Percentiles rank a stretch among this genome's conserved stretches.
These are phyloP conservation scores for Endocladia muricata DNA, from an alignment of 31 red algal species.

Conservation along the genomic window DNA sequence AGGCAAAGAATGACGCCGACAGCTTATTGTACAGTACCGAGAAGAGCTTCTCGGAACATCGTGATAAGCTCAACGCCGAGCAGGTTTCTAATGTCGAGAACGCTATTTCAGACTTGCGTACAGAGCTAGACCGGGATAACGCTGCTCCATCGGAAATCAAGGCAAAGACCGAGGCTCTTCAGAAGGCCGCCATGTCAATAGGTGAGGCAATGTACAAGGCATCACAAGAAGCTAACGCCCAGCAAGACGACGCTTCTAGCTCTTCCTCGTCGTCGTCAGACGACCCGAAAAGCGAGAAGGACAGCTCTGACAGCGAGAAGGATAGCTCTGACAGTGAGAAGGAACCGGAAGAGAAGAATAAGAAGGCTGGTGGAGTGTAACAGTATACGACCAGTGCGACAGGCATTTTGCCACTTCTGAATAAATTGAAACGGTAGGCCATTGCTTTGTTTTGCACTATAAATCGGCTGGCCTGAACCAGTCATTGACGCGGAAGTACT, in stretches of 20 bases:
- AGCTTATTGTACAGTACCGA: constrained; percentile 95
- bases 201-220: constrained; percentile 96
- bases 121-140: constrained; percentile 66
- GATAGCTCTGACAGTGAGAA: constrained; percentile 9
- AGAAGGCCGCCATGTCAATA: constrained; percentile 89
- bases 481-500: no score
- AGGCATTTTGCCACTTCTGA: no score
- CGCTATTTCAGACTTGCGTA: constrained; percentile 77
- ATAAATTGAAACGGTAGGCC: no score
- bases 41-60: constrained; percentile 93
- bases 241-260: constrained; percentile 29
- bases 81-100: constrained; percentile 74
- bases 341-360: constrained; percentile 60
- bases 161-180: constrained; percentile 76
- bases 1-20: constrained; percentile 93
- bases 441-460: no score
- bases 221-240: constrained; percentile 72
- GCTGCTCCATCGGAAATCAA: constrained; percentile 64
- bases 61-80: constrained; percentile 78
- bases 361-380: constrained; percentile 68
- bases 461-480: no score
- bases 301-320: not conserved
- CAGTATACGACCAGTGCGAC: no score
- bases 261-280: constrained; percentile 21
- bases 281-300: constrained; percentile 51